phyloP scores from a whole-genome alignment of 768 basidiomycete species.

The Wakefieldia striispora region DNA sequence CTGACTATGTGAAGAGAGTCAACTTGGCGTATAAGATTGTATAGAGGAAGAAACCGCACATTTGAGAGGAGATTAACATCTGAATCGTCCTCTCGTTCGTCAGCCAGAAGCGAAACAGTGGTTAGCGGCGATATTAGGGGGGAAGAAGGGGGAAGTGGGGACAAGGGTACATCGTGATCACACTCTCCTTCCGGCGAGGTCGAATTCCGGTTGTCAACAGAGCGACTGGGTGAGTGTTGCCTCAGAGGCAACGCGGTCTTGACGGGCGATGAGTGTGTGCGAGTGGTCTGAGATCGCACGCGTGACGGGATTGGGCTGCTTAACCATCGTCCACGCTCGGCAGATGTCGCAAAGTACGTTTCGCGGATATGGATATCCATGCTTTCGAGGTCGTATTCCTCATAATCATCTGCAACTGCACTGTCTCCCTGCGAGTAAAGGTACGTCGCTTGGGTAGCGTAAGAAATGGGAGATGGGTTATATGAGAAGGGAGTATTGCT shows the following conservation, averaged over 20 bases:
- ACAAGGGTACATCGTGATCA: conserved; percentile 21
- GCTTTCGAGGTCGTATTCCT: conserved; percentile 33
- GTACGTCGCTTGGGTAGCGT: not conserved
- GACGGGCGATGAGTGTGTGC: conserved; percentile 25
- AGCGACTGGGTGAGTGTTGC: not conserved
- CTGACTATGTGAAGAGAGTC: conserved; percentile 11
- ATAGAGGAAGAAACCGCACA: conserved; percentile 25
- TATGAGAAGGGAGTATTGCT: not conserved
- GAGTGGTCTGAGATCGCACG: conserved; percentile 10
- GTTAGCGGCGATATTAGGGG: conserved; percentile 45
- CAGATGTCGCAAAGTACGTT: conserved; percentile 54
- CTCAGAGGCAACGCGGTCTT: conserved; percentile 11
- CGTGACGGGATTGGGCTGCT: conserved; percentile 44
- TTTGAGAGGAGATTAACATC: conserved; percentile 18
- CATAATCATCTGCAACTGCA: conserved; percentile 17
- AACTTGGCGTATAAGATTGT: conserved; percentile 1
- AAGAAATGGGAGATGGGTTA: conserved; percentile 3
- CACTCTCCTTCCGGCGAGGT: conserved; percentile 3
- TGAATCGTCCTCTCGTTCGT: conserved; percentile 13
- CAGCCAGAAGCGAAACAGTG: conserved; percentile 34
- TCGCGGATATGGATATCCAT: conserved; percentile 38
- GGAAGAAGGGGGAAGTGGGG: conserved; percentile 40
- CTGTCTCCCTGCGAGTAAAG: conserved; percentile 13
- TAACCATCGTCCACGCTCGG: conserved; percentile 59
- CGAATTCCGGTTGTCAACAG: not conserved